Conservation (phyloP, 2,329 filamentous ascomycete genomes). For the Sphaerulina vaccinii region DNA sequence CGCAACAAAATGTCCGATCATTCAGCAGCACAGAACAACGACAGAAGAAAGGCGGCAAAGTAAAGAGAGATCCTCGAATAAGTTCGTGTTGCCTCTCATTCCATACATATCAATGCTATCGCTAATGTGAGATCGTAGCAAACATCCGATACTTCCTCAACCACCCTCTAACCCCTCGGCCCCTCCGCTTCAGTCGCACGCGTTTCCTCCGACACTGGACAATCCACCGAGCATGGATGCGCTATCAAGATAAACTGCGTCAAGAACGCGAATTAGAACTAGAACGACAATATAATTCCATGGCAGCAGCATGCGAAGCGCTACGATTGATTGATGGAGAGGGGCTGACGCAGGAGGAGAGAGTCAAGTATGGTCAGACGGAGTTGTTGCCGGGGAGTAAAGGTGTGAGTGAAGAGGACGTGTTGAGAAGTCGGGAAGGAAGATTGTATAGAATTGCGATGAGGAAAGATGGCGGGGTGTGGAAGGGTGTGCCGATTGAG, state of each 20-base stretch:
- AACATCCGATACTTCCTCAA: slow-evolving; percentile 69
- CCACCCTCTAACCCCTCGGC: slow-evolving; percentile 68
- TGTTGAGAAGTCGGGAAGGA: slow-evolving; percentile 41
- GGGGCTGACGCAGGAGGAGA: slow-evolving; percentile 40
- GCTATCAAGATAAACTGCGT: slow-evolving; percentile 70
- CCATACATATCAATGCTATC: no score
- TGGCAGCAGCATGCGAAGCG: slow-evolving; percentile 83
- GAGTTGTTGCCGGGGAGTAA: slow-evolving; percentile 36
- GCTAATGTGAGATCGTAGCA: no score
- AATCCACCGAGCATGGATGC: slow-evolving; percentile 91
- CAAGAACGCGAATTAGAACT: slow-evolving; percentile 67
- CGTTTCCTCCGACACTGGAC: slow-evolving; percentile 95
- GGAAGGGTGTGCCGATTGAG: slow-evolving; percentile 82
- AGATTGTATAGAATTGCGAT: slow-evolving; percentile 83
- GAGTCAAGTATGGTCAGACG: slow-evolving; percentile 23
- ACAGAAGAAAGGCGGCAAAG: slow-evolving; percentile 34
- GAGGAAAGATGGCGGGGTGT: slow-evolving; percentile 87
- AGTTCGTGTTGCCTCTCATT: slow-evolving; percentile 24
- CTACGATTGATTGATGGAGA: slow-evolving; percentile 56
- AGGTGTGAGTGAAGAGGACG: no score
- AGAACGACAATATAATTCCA: slow-evolving; percentile 75
- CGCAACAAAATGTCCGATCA: slow-evolving; percentile 28
- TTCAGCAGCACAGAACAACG: slow-evolving; percentile 44
- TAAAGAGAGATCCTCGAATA: slow-evolving; percentile 36
- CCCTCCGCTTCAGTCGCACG: slow-evolving; percentile 84